Base-by-base conservation (phyloP, 2,329 filamentous ascomycete species). In the Phoma sp. region DNA sequence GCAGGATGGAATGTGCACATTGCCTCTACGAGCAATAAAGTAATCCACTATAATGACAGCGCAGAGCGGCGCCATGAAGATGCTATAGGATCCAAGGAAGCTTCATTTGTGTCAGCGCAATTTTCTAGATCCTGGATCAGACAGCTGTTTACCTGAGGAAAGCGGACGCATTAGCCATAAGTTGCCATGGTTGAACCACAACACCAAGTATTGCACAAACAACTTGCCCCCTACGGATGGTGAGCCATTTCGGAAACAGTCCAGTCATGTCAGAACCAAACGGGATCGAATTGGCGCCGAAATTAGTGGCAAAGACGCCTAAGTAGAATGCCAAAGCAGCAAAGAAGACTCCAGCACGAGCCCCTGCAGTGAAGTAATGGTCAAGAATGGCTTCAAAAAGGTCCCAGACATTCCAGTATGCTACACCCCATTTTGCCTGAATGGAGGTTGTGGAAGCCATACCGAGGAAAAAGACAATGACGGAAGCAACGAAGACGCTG, bases 381-480 rank as follows among this genome's bases (percentile, higher is more conserved):
- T 74, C 72, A 5, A 80, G 68, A 7, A 80, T 76, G 72, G 69
- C 33, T 73, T 76, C 64, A 46, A 76, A 75, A n/a, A 80, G 69
- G 57, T 79, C 77, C 77, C 77, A 79, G 1, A 76, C 63, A 46
- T 80, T 79, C 78, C 77, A 80, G 58, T 77, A 76, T 3, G 72
- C 71, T 5, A 71, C 68, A 4, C 77, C 76, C 29, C 72, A 71
- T 4, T 63, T 68, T 1, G 64, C 57, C 2, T 72, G 66, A 15
- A 76, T 75, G 1, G 74, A 73, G 10, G 56, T 63, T 0, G 76
- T 79, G 0, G 75, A 76, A 4, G 68, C 69, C 15, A 75, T 68
- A 12, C 77, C 76, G 7, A 80, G 62, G 34, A 78, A 71, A 57
- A 79, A 77, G 32, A 78, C 73, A 10, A 77, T 58, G 7, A 75